Evolutionary conservation across 169 alveolate species (phyloP).

Genomic region (Theileria parva): DNA sequence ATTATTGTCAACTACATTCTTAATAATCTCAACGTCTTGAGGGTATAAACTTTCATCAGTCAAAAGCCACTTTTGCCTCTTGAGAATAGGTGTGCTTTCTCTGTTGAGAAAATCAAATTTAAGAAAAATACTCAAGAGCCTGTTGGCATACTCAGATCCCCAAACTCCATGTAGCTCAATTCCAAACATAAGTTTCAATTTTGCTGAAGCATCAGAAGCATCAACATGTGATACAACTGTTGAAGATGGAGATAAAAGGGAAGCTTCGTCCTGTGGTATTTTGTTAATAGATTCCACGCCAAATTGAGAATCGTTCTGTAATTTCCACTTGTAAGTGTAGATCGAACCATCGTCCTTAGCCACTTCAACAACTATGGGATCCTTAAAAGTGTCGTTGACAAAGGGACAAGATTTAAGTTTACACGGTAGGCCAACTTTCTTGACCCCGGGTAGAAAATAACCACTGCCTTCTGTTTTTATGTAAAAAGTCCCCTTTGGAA

Average conservation of each 20-base stretch:
- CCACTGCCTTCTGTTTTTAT: slow-evolving; percentile 70
- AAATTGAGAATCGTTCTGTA: slow-evolving; percentile 66
- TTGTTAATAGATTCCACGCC: slow-evolving; percentile 67
- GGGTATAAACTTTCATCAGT: slow-evolving; percentile 67
- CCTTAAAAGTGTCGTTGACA: slow-evolving; percentile 28
- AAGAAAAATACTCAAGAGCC: slow-evolving; percentile 61
- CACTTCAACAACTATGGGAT: slow-evolving; percentile 24
- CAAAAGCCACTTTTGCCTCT: slow-evolving; percentile 65
- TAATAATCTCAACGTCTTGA: slow-evolving; percentile 62
- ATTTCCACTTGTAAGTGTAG: slow-evolving; percentile 68
- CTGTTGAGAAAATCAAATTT: slow-evolving; percentile 58
- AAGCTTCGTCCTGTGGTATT: slow-evolving; percentile 70
- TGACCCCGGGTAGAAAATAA: slow-evolving; percentile 74
- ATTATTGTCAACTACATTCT: not conserved
- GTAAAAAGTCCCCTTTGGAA: slow-evolving; percentile 67
- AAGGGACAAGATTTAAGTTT: slow-evolving; percentile 44
- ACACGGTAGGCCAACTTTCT: slow-evolving; percentile 65
- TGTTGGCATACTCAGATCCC: slow-evolving; percentile 77
- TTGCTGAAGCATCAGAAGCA: slow-evolving; percentile 73
- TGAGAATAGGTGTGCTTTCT: not conserved
- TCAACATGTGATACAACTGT: slow-evolving; percentile 67
- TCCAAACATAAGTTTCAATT: slow-evolving; percentile 67
- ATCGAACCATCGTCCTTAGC: slow-evolving; percentile 38
- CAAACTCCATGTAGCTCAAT: slow-evolving; percentile 74
- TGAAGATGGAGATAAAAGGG: slow-evolving; percentile 54